Percentiles rank a stretch among this genome's conserved stretches.
phyloP scores from a whole-genome alignment of 805 yeast species.

The Ogataea pignaliae region DNA sequence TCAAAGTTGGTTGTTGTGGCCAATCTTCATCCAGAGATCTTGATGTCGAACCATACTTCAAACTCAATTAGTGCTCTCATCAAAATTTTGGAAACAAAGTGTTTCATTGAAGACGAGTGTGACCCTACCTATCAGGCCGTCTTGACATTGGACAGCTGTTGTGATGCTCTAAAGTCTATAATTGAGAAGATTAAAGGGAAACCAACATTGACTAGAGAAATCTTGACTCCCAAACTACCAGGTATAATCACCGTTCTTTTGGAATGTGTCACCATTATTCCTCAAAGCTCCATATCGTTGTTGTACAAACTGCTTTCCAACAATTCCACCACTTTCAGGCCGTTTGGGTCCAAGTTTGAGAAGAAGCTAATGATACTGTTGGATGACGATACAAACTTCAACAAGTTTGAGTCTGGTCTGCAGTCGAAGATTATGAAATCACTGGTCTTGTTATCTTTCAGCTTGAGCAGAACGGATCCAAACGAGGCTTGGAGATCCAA shows the following conservation, averaged over 20 bases:
- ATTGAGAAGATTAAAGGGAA: slow-evolving; percentile 63
- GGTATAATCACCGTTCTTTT: slow-evolving; percentile 52
- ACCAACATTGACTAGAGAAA: slow-evolving; percentile 78
- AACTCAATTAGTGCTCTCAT: slow-evolving; percentile 36
- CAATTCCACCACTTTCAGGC: slow-evolving; percentile 79
- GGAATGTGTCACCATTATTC: slow-evolving; percentile 37
- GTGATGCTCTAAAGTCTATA: slow-evolving; percentile 38
- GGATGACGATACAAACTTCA: slow-evolving; percentile 30
- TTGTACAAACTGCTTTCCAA: slow-evolving; percentile 41
- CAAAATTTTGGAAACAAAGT: slow-evolving; percentile 37
- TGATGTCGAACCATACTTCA: slow-evolving; percentile 39
- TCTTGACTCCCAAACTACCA: slow-evolving; percentile 74
- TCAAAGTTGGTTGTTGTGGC: slow-evolving; percentile 47
- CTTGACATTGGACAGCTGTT: slow-evolving; percentile 30
- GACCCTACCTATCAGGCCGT: slow-evolving; percentile 23
- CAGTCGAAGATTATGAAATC: slow-evolving; percentile 41
- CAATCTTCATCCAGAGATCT: slow-evolving; percentile 28
- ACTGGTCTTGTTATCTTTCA: slow-evolving; percentile 50
- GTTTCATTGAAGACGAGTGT: slow-evolving; percentile 29
- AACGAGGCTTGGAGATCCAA: slow-evolving; percentile 43
- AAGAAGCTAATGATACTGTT: slow-evolving; percentile 36
- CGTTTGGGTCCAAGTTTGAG: slow-evolving; percentile 63
- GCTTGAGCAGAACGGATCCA: slow-evolving; percentile 49
- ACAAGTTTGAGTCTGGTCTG: slow-evolving; percentile 35
- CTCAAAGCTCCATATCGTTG: slow-evolving; percentile 35